Conservation (phyloP, 495 filamentous ascomycete genomes). For the Podospora bellae-mahoneyi region DNA sequence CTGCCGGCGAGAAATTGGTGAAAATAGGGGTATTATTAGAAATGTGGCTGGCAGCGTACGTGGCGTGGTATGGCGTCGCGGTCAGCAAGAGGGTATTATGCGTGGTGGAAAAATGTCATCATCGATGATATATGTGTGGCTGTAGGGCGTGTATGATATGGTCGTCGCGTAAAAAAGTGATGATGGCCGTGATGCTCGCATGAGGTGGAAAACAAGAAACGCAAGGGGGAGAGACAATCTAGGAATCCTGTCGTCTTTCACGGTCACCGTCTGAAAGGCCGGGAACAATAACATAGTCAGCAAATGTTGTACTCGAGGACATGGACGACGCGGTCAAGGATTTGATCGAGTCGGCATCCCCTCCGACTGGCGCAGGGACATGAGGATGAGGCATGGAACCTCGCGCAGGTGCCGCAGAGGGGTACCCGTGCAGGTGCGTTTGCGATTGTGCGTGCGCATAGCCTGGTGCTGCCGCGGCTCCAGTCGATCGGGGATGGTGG, state of each 20-base stretch:
- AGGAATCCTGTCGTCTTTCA: conserved; percentile 29
- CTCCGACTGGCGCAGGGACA: conserved; percentile 8
- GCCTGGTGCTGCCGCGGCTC: conserved; percentile 16
- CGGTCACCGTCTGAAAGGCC: conserved; percentile 38
- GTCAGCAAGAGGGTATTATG: background rate
- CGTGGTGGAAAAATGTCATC: background rate
- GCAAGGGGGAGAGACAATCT: conserved; percentile 10
- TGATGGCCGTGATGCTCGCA: background rate
- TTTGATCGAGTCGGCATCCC: conserved; percentile 26
- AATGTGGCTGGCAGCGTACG: background rate
- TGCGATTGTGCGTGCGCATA: conserved; percentile 6
- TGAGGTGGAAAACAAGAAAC: background rate
- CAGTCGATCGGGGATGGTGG: conserved; percentile 10
- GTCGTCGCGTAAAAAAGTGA: background rate
- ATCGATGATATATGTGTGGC: background rate
- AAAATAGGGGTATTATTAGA: background rate
- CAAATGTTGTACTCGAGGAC: conserved; percentile 29
- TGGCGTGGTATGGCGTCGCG: background rate
- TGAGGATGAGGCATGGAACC: background rate
- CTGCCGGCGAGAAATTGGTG: too few species aligned
- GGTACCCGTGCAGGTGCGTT: background rate
- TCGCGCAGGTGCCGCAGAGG: conserved; percentile 6
- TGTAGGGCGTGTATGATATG: background rate
- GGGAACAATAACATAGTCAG: conserved; percentile 36
- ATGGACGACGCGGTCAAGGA: conserved; percentile 31